Evolutionary conservation across 768 basidiomycete genomes (phyloP).

Genomic region (Mycena latifolia): DNA sequence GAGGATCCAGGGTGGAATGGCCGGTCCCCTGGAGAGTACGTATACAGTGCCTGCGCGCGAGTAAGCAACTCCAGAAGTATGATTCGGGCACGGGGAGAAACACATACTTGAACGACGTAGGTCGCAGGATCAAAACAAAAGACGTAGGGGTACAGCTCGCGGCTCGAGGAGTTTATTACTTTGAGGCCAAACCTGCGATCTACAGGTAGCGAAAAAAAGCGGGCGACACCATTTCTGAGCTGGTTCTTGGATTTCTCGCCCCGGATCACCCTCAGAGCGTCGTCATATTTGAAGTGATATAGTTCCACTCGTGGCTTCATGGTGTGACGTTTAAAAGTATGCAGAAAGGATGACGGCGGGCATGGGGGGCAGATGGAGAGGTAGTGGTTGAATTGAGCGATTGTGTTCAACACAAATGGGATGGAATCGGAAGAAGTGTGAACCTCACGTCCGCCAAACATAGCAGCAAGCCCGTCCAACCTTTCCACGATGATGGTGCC

Average conservation of each 20-base stretch:
- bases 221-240: conserved; percentile 2
- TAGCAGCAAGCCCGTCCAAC: background rate
- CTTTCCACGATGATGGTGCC: background rate
- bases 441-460: background rate
- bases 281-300: background rate
- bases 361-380: background rate
- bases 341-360: background rate
- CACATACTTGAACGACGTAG: background rate
- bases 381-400: conserved; percentile 13
- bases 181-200: background rate
- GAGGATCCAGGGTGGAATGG: no score
- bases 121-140: background rate
- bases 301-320: background rate
- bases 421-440: background rate
- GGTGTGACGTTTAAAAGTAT: background rate
- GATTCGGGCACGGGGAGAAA: background rate
- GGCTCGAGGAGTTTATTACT: background rate
- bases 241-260: background rate
- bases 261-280: background rate
- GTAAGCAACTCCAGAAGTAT: background rate
- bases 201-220: background rate
- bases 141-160: background rate
- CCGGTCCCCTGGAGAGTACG: no score
- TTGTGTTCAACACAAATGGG: conserved; percentile 5
- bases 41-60: background rate